A percentile compares a stretch with the other conserved stretches of the same genome.
Evolutionary conservation across 2,329 filamentous ascomycete species (phyloP).

Genomic region (Dactylellina drechsleri): DNA sequence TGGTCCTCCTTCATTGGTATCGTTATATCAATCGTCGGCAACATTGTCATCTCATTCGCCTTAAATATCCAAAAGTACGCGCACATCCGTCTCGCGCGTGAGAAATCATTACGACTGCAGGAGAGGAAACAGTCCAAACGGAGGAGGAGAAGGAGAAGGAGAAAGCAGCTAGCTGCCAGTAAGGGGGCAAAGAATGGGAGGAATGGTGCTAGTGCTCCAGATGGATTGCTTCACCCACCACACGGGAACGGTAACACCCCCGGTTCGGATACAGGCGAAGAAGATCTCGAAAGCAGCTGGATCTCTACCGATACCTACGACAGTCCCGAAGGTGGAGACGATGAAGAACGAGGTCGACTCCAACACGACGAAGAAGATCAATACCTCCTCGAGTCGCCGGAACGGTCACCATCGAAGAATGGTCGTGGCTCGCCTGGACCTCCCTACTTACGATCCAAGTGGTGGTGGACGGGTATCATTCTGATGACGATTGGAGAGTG

Average conservation of each 20-base stretch:
- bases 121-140: conserved; percentile 58
- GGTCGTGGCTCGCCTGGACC: conserved; percentile 64
- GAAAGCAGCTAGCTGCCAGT: conserved; percentile 37
- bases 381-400: conserved; percentile 50
- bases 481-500: conserved; percentile 93
- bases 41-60: conserved; percentile 91
- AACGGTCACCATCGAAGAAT: conserved; percentile 54
- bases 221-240: conserved; percentile 44
- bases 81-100: conserved; percentile 82
- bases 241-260: conserved; percentile 28
- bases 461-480: conserved; percentile 95
- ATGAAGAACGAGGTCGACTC: conserved; percentile 38
- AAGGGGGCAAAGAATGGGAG: conserved; percentile 49
- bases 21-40: conserved; percentile 88
- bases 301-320: conserved; percentile 58
- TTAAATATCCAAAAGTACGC: conserved; percentile 97
- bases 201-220: conserved; percentile 44
- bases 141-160: conserved; percentile 58
- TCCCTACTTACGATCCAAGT: conserved; percentile 87
- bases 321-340: conserved; percentile 60
- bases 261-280: conserved; percentile 22
- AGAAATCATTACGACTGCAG: conserved; percentile 66
- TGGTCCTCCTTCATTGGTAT: conserved; percentile 98
- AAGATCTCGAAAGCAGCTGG: conserved; percentile 51
- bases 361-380: conserved; percentile 38